A percentile compares a stretch with the other conserved stretches of the same genome.
phyloP scores from a whole-genome alignment of 495 filamentous ascomycete genomes.

The Talaromyces proteolyticus region DNA sequence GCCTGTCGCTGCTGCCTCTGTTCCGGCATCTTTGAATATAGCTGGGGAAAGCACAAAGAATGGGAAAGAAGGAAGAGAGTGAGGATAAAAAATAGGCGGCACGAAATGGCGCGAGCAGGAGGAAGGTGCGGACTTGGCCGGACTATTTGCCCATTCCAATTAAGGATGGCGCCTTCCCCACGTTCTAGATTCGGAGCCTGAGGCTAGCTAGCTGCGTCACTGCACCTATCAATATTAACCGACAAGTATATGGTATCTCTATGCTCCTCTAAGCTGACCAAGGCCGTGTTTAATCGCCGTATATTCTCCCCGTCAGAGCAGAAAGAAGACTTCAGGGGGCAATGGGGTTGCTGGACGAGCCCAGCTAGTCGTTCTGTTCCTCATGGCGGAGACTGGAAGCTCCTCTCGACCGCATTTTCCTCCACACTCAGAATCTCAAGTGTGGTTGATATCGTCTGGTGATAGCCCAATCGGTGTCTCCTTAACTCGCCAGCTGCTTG shows the following conservation, averaged over 20 bases:
- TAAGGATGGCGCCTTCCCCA: background rate
- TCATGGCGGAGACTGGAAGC: slow-evolving; percentile 34
- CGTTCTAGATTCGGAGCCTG: too few relatives aligned
- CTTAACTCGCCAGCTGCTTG: slow-evolving; percentile 67
- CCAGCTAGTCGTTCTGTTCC: slow-evolving; percentile 1
- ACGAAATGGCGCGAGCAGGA: background rate
- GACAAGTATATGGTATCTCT: too few relatives aligned
- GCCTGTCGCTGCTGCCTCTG: slow-evolving; percentile 35
- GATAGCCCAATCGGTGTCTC: slow-evolving; percentile 72
- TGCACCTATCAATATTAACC: too few relatives aligned
- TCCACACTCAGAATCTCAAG: slow-evolving; percentile 51
- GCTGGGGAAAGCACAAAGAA: background rate
- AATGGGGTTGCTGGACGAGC: slow-evolving; percentile 1
- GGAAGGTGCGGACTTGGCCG: background rate
- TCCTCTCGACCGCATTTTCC: slow-evolving; percentile 48
- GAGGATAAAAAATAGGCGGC: slow-evolving; percentile 15
- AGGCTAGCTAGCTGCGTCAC: too few relatives aligned
- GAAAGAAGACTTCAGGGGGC: too few relatives aligned
- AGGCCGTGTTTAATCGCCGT: too few relatives aligned
- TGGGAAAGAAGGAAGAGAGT: slow-evolving; percentile 9
- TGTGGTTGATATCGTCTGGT: slow-evolving; percentile 86
- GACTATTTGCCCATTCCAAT: background rate
- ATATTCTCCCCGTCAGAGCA: too few relatives aligned
- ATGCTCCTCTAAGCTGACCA: too few relatives aligned
- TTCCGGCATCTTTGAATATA: slow-evolving; percentile 31